Evolutionary conservation across 129 eudicot species (phyloP), one percentile per base, ranked within the genome.

Genomic region (Calendula officinalis): DNA sequence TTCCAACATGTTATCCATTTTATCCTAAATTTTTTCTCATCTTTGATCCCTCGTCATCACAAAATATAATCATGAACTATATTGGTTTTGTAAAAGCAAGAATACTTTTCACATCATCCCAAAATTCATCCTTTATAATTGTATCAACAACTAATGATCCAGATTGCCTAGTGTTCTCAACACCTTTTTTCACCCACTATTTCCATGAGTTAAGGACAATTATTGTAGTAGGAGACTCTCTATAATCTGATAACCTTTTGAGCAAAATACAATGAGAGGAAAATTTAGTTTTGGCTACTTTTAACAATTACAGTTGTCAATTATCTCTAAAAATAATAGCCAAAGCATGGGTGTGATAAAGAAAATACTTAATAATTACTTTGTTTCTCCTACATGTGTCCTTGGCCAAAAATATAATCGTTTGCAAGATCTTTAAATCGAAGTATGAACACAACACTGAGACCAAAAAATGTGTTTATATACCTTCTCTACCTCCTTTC

Each of bases 381-480:
- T 71, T 61, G 1, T 48, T 27, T 35, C 35, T 51, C 14, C 6
- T 52, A n/a, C 61, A 71, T 27, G 72, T 35, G 13, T 42, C 6
- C 3, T 14, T 42, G 64, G 5, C 78, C 66, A 73, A 40, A 47
- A 8, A 64, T 64, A 55, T 3, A 22, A 22, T 8, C 39, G 12
- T 48, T 22, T 3, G 44, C 47, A 7, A 72, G 39, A 32, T 64
- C 66, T 55, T 55, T 73, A 35, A 73, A 55, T 66, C 2, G 56
- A 30, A 1, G 73, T 74, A 7, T 66, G 73, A 27, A 58, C 67
- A 12, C 35, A 57, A 40, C 68, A n/a, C n/a, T n/a, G n/a, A n/a
- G n/a, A n/a, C n/a, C n/a, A 74, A 34, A 71, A 65, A 2, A 65
- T 74, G 27, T 74, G 62, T 15, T 40, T 48, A 16, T 74, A 55